A percentile compares a stretch with the other conserved stretches of the same genome.
phyloP scores from a whole-genome alignment of 208 protist species.

The Leishmania tarentolae region DNA sequence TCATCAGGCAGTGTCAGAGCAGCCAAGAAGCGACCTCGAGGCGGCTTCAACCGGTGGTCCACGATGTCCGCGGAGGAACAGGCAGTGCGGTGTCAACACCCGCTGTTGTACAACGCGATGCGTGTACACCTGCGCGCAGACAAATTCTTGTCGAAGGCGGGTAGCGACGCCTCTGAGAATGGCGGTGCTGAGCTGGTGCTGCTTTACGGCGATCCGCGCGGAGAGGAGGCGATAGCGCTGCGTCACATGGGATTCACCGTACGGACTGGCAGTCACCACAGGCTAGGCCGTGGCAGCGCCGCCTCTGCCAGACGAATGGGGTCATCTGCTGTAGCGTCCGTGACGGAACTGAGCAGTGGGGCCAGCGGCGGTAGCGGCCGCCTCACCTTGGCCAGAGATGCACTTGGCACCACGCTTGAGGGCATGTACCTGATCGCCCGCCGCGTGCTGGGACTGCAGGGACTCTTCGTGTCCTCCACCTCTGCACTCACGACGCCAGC shows the following conservation, averaged over 20 bases:
- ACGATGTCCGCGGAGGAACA: conserved; percentile 12
- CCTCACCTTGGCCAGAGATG: conserved; percentile 41
- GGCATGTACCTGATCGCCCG: conserved; percentile 44
- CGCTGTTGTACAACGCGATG: conserved; percentile 16
- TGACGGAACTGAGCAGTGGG: background rate
- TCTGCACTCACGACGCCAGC: background rate
- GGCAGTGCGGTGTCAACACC: conserved; percentile 19
- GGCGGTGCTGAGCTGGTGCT: conserved; percentile 11
- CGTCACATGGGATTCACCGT: conserved; percentile 32
- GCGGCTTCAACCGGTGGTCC: background rate
- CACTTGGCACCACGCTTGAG: conserved; percentile 46
- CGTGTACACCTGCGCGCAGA: conserved; percentile 5
- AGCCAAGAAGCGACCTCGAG: background rate
- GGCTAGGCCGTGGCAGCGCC: conserved; percentile 7
- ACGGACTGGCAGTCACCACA: conserved; percentile 19
- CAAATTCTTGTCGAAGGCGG: background rate
- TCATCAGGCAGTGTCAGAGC: background rate
- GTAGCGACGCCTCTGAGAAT: background rate
- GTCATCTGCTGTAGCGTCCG: background rate
- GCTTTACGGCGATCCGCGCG: conserved; percentile 15
- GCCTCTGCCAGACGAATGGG: background rate
- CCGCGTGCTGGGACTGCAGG: conserved; percentile 40
- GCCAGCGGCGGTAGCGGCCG: conserved; percentile 13
- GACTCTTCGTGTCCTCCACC: conserved; percentile 9
- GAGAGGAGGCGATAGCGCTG: conserved; percentile 19